A percentile compares a stretch with the other conserved stretches of the same genome.
Conservation (phyloP, 1,284 basidiomycete species). For the Boletus semigastroideus region DNA sequence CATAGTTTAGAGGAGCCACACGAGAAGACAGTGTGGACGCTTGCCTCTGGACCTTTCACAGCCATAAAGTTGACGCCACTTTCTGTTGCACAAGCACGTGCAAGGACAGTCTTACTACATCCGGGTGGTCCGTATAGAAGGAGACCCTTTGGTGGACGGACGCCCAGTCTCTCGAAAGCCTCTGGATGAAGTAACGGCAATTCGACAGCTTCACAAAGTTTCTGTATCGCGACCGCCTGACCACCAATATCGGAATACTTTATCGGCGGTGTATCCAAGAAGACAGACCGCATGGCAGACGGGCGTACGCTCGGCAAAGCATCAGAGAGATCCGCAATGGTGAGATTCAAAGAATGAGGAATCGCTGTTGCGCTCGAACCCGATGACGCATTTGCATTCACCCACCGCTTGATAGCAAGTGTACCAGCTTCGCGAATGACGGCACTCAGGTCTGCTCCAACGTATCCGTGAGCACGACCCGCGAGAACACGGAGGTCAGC, state of each 20-base stretch:
- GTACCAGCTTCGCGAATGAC: conserved; percentile 94
- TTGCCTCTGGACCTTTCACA: conserved; percentile 95
- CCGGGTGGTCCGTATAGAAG: conserved; percentile 96
- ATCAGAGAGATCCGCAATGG: conserved; percentile 62
- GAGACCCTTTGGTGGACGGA: conserved; percentile 87
- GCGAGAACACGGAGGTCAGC: conserved; percentile 70
- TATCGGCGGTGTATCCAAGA: conserved; percentile 83
- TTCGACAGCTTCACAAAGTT: conserved; percentile 86
- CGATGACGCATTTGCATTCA: conserved; percentile 38
- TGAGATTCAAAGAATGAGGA: conserved; percentile 45
- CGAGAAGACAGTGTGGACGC: background rate
- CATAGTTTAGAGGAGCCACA: conserved; percentile 4
- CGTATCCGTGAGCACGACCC: conserved; percentile 89
- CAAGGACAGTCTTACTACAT: conserved; percentile 95
- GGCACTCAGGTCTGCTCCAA: conserved; percentile 93
- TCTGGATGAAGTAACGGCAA: conserved; percentile 92
- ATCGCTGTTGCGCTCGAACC: conserved; percentile 10
- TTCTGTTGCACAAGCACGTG: conserved; percentile 91
- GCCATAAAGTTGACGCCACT: conserved; percentile 96
- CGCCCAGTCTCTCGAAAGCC: conserved; percentile 85
- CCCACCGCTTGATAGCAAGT: conserved; percentile 83
- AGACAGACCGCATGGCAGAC: conserved; percentile 92
- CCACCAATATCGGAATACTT: conserved; percentile 91
- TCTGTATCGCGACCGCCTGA: conserved; percentile 76
- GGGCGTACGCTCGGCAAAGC: conserved; percentile 84